Percentiles rank a stretch among this genome's conserved stretches.
phyloP scores from a whole-genome alignment of 1,284 basidiomycete genomes.

The Puccinia coronata region DNA sequence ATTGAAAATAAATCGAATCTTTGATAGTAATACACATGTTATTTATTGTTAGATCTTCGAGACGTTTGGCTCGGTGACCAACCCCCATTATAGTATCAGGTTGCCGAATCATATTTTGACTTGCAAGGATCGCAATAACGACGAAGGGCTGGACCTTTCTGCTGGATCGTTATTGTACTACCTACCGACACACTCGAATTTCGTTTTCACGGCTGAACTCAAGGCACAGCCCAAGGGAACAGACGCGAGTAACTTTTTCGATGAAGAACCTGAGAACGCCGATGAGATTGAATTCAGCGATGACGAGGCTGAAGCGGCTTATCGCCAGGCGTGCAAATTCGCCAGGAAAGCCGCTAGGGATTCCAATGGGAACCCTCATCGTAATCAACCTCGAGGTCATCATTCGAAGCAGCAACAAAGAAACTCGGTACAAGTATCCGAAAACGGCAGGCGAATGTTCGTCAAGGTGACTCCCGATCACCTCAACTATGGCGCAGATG shows the following conservation, averaged over 20 bases:
- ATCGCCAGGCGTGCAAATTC: slow-evolving; percentile 25
- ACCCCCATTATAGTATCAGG: slow-evolving; percentile 48
- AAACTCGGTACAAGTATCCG: slow-evolving; percentile 4
- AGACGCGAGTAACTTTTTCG: slow-evolving; percentile 49
- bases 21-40: not conserved
- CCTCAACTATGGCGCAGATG: slow-evolving; percentile 30
- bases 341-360: slow-evolving; percentile 35
- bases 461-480: slow-evolving; percentile 15
- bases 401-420: not conserved
- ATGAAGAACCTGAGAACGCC: slow-evolving; percentile 27
- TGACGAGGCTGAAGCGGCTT: slow-evolving; percentile 48
- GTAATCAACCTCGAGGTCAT: not conserved
- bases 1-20: not conserved
- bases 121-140: not conserved
- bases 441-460: slow-evolving; percentile 30
- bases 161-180: slow-evolving; percentile 12
- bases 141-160: slow-evolving; percentile 2
- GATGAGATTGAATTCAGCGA: slow-evolving; percentile 50
- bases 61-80: slow-evolving; percentile 47
- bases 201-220: slow-evolving; percentile 46
- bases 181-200: slow-evolving; percentile 34
- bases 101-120: slow-evolving; percentile 27
- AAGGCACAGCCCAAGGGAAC: slow-evolving; percentile 47
- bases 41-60: slow-evolving; percentile 41
- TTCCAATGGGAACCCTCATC: not conserved